Percentiles rank a stretch among this genome's conserved stretches.
phyloP scores from a whole-genome alignment of 2,329 filamentous ascomycete genomes.

The Fusarium odoratissimum region DNA sequence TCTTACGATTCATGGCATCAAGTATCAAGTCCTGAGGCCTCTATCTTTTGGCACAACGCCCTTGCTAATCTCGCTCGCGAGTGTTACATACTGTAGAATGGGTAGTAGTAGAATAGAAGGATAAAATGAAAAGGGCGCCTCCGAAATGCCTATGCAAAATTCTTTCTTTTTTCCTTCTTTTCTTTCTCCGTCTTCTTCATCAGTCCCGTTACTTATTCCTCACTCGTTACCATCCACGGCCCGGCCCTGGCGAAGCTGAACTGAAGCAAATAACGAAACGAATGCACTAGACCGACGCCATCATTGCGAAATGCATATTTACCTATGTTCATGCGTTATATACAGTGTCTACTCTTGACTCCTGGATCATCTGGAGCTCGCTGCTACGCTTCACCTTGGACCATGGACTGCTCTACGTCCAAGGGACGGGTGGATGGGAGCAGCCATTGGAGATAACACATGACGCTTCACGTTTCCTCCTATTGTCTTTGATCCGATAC shows the following conservation, averaged over 20 bases:
- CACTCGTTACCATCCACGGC: conserved; percentile 40
- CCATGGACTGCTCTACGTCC: neutral
- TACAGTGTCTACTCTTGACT: conserved; percentile 31
- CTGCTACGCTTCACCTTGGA: conserved; percentile 21
- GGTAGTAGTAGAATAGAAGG: conserved; percentile 36
- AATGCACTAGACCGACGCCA: conserved; percentile 25
- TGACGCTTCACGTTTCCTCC: conserved; percentile 44
- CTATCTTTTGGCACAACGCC: conserved; percentile 44
- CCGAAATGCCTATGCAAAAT: conserved; percentile 44
- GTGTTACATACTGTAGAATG: conserved; percentile 43
- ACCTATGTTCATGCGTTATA: conserved; percentile 38
- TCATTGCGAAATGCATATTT: conserved; percentile 32
- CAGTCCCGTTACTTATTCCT: conserved; percentile 25
- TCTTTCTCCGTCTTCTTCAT: conserved; percentile 24
- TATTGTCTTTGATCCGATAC: conserved; percentile 49
- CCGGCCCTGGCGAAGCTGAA: conserved; percentile 18
- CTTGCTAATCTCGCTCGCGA: conserved; percentile 47
- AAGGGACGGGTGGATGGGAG: neutral
- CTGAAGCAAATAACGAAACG: conserved; percentile 31
- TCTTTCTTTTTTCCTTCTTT: neutral
- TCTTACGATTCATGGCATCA: conserved; percentile 33
- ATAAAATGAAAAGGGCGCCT: conserved; percentile 30
- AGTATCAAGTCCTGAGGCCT: conserved; percentile 31
- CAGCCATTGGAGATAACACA: neutral
- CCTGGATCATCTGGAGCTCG: neutral